Conservation (phyloP, 805 yeast genomes). For the Lachancea waltii region DNA sequence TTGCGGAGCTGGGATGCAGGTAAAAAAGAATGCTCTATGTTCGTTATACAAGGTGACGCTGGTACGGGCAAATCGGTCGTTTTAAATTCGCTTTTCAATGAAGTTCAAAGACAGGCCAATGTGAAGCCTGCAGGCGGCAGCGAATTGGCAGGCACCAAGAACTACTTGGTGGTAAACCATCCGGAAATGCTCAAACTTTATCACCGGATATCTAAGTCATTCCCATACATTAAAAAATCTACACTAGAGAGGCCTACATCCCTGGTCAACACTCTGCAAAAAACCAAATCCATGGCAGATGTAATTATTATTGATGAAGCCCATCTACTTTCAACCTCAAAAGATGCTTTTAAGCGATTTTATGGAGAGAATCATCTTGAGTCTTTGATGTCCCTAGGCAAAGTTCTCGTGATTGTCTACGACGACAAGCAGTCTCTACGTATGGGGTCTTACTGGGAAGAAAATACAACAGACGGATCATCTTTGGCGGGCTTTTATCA, state of each 20-base stretch:
- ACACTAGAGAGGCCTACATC: slow-evolving; percentile 44
- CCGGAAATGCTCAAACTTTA: slow-evolving; percentile 44
- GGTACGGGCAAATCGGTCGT: slow-evolving; percentile 45
- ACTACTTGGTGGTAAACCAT: slow-evolving; percentile 40
- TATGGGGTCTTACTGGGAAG: slow-evolving; percentile 42
- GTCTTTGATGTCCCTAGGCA: slow-evolving; percentile 36
- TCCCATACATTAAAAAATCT: slow-evolving; percentile 33
- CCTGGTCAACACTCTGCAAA: slow-evolving; percentile 33
- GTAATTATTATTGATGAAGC: slow-evolving; percentile 42
- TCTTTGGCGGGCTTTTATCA: slow-evolving; percentile 24
- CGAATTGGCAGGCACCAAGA: slow-evolving; percentile 29
- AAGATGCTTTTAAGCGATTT: slow-evolving; percentile 41
- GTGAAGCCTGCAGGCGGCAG: slow-evolving; percentile 9
- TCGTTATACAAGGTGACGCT: slow-evolving; percentile 42
- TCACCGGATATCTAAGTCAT: slow-evolving; percentile 34
- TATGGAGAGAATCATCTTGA: slow-evolving; percentile 39
- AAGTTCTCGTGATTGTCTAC: slow-evolving; percentile 38
- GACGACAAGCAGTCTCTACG: slow-evolving; percentile 42
- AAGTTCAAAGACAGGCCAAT: slow-evolving; percentile 32
- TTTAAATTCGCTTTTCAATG: slow-evolving; percentile 38
- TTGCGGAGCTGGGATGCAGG: slow-evolving; percentile 12
- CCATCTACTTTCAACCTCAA: slow-evolving; percentile 38
- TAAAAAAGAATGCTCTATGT: slow-evolving; percentile 29
- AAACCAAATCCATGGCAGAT: slow-evolving; percentile 31
- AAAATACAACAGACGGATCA: slow-evolving; percentile 33